A percentile compares a stretch with the other conserved stretches of the same genome.
Evolutionary conservation across 2,329 filamentous ascomycete genomes (phyloP).

Genomic region (Xylariaceae sp.): DNA sequence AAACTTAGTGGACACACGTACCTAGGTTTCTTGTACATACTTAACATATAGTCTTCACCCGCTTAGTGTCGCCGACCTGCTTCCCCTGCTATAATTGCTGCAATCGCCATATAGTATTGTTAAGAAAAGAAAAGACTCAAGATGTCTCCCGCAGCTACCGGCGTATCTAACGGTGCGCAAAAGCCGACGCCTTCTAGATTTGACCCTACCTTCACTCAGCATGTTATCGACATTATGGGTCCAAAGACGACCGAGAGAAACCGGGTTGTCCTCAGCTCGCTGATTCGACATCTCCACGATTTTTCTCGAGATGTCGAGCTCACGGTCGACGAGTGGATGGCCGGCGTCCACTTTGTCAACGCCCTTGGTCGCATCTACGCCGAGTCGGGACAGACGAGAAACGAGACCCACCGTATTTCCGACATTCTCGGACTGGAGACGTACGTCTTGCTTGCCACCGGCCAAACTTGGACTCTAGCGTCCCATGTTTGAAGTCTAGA

Average conservation of each 20-base stretch:
- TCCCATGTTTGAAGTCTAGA: neutral
- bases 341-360: slow-evolving; percentile 76
- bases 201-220: slow-evolving; percentile 76
- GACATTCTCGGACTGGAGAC: slow-evolving; percentile 76
- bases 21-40: neutral
- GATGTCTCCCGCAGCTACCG: slow-evolving; percentile 35
- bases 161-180: slow-evolving; percentile 32
- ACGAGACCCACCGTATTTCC: slow-evolving; percentile 73
- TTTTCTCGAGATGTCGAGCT: slow-evolving; percentile 78
- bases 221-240: slow-evolving; percentile 74
- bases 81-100: neutral
- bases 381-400: slow-evolving; percentile 64
- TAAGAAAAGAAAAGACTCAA: neutral
- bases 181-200: slow-evolving; percentile 49
- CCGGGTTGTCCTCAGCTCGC: slow-evolving; percentile 62
- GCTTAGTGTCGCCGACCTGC: no score
- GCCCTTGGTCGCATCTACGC: slow-evolving; percentile 65
- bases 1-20: neutral
- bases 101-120: neutral
- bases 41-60: neutral
- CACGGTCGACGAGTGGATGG: slow-evolving; percentile 75
- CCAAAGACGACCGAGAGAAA: slow-evolving; percentile 68
- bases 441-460: slow-evolving; percentile 45
- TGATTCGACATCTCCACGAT: slow-evolving; percentile 76
- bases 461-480: slow-evolving; percentile 3